phyloP scores from a whole-genome alignment of 257 asterid species.

The Avicennia marina region DNA sequence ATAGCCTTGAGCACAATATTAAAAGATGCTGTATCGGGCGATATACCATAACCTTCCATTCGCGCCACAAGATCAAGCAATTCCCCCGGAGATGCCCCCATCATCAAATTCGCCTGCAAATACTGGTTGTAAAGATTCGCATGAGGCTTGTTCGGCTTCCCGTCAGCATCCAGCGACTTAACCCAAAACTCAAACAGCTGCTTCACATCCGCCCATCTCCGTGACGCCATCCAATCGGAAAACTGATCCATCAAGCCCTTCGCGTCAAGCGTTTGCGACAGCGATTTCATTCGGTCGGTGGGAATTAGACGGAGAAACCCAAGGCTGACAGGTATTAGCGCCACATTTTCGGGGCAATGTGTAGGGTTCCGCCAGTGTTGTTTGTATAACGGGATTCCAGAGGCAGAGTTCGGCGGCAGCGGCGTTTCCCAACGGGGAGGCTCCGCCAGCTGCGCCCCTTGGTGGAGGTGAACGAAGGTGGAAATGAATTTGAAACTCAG shows the following conservation, averaged over 20 bases:
- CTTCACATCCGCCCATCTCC: slow-evolving; percentile 68
- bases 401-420: slow-evolving; percentile 69
- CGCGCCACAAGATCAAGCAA: slow-evolving; percentile 52
- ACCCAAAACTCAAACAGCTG: slow-evolving; percentile 75
- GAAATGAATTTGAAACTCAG: slow-evolving; percentile 49
- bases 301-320: slow-evolving; percentile 30
- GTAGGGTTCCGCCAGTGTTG: slow-evolving; percentile 68
- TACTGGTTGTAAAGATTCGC: slow-evolving; percentile 72
- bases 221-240: slow-evolving; percentile 66
- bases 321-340: slow-evolving; percentile 42
- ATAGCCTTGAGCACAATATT: slow-evolving; percentile 80
- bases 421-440: slow-evolving; percentile 32
- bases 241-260: slow-evolving; percentile 45
- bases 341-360: slow-evolving; percentile 19
- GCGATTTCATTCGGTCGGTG: slow-evolving; percentile 24
- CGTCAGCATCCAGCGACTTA: slow-evolving; percentile 56
- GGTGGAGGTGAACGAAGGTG: slow-evolving; percentile 56
- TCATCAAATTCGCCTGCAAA: slow-evolving; percentile 78
- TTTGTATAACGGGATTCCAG: slow-evolving; percentile 65
- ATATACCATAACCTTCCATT: slow-evolving; percentile 49
- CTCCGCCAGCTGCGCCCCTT: slow-evolving; percentile 55
- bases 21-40: slow-evolving; percentile 70
- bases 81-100: slow-evolving; percentile 45
- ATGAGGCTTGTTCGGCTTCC: slow-evolving; percentile 87
- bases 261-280: slow-evolving; percentile 50